Evolutionary conservation across 371 early-diverging fungal species (phyloP).

Genomic region (Syncephalastrum monosporum): DNA sequence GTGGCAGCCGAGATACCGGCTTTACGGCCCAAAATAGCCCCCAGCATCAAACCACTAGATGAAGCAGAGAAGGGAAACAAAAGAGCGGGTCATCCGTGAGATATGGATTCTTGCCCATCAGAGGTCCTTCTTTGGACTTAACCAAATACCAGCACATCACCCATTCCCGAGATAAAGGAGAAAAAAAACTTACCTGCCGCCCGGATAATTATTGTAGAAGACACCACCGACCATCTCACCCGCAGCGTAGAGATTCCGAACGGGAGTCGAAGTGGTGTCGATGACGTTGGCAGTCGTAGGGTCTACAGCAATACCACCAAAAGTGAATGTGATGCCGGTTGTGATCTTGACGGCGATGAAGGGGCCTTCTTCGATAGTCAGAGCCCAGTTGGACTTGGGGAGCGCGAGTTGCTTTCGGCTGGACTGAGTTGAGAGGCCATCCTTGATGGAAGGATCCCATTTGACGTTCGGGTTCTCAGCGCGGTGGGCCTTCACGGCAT

Average conservation of each 20-base stretch:
- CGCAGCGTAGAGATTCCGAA: constrained; percentile 14
- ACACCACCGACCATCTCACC: constrained; percentile 21
- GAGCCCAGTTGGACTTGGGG: constrained; percentile 20
- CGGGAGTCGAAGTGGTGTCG: constrained; percentile 4
- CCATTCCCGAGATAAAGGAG: no score
- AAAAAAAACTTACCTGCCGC: constrained; percentile 14
- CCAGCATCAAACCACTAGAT: constrained; percentile 15
- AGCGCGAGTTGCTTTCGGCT: constrained; percentile 7
- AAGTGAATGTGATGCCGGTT: constrained; percentile 22
- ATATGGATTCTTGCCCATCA: neutral
- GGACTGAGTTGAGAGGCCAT: constrained; percentile 22
- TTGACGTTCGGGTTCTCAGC: constrained; percentile 9
- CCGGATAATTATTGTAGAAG: constrained; percentile 19
- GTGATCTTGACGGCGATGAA: constrained; percentile 24
- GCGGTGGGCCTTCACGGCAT: constrained; percentile 10
- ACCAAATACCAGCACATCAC: no score
- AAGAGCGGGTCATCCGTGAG: neutral
- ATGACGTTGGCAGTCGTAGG: constrained; percentile 14
- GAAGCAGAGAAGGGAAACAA: neutral
- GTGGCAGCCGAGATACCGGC: constrained; percentile 14
- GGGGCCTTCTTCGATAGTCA: constrained; percentile 14
- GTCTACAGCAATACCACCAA: constrained; percentile 19
- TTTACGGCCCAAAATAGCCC: constrained; percentile 13
- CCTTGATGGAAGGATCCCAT: constrained; percentile 19
- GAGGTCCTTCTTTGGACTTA: neutral